Base-by-base conservation (phyloP, 2,329 filamentous ascomycete species). In the Ophiocordyceps australis region DNA sequence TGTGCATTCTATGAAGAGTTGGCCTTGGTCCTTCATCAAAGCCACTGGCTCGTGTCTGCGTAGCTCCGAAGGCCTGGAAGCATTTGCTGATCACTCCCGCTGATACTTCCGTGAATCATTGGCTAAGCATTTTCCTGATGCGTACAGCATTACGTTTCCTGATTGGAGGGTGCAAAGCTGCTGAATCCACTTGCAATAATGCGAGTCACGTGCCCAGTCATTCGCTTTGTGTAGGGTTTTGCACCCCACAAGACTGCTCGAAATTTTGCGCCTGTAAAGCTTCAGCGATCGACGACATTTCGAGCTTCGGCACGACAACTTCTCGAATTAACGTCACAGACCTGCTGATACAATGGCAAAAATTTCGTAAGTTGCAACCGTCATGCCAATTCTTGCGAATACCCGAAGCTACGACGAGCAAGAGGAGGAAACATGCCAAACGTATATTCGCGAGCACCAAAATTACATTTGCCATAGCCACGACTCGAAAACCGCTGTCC, bases 311-410 rank as follows among this genome's bases (percentile, higher is more conserved):
- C 41, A 49, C n/a, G 39, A 39, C 42, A 32, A 46, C 38, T 36
- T 41, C 35, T 49, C 46, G 46, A 50, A 47, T 39, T 45, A 50
- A 52, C 50, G 48, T 44, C 50, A 45, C 42, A 47, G 43, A 48
- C 44, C 53, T 51, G 51, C 55, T 53, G 52, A 57, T 51, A 59
- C 54, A 65, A 71, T 71, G 65, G 65, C 65, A 54, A 71, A 71
- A 57, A 46, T 62, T 41, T 68, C 64, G 65, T 71, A 61, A 59
- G 65, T 68, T 15, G 27, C 21, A 31, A 17, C 31, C 20, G 25
- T 32, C 31, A 17, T 39, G 31, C 37, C 31, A 33, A 32, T 28
- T 31, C 29, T 27, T 28, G 23, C 23, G 28, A 25, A 28, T 32
- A 20, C 34, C n/a, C n/a, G n/a, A n/a, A 19, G 14, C 17, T 26